These are phyloP conservation scores for Ophiostoma sp. DNA, from an alignment of 2,329 filamentous ascomycete genomes.

Conservation along the genomic window DNA sequence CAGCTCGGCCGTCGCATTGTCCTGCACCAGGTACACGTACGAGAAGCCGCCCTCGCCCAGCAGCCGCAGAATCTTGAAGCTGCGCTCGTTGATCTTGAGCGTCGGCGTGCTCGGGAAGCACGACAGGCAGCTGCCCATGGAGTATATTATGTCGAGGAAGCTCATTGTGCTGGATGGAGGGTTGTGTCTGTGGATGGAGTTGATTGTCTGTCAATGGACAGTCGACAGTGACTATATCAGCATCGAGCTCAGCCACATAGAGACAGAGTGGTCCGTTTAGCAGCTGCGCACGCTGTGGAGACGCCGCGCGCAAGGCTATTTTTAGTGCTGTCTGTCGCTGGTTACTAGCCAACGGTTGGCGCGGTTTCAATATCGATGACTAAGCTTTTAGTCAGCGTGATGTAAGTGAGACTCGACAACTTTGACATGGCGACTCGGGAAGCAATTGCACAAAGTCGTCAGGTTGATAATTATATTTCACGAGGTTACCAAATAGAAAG, in stretches of 20 bases:
- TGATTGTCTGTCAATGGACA: neutral
- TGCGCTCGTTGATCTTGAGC: constrained; percentile 88
- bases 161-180: constrained; percentile 34
- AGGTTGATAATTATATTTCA: no score
- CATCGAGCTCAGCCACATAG: constrained; percentile 8
- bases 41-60: constrained; percentile 98
- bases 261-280: neutral
- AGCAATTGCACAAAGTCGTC: no score
- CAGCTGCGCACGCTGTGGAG: neutral
- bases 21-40: constrained; percentile 97
- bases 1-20: constrained; percentile 73
- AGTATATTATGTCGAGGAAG: constrained; percentile 75
- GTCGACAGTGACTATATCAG: neutral
- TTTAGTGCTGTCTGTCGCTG: neutral
- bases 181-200: neutral
- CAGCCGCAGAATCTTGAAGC: constrained; percentile 91
- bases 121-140: constrained; percentile 88
- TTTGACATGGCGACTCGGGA: neutral
- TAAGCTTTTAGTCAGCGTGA: neutral
- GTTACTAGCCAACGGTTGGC: neutral
- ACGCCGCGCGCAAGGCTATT: neutral
- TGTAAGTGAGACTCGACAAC: neutral
- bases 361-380: neutral
- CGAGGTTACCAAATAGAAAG: no score
- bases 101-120: constrained; percentile 94